Base-by-base conservation (phyloP, 305 asterid genomes). In the Salvia sclarea region DNA sequence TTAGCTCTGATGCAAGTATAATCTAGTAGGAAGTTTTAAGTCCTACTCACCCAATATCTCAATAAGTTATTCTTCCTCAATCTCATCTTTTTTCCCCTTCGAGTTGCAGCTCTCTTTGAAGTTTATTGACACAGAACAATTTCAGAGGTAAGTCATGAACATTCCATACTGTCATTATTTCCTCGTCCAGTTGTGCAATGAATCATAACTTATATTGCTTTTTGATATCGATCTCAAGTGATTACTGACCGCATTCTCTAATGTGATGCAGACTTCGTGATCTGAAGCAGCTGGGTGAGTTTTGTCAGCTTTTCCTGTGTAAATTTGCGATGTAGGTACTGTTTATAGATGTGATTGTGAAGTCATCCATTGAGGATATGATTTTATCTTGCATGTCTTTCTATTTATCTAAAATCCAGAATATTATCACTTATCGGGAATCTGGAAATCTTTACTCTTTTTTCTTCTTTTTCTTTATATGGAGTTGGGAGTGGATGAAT, bases 241-340 rank as follows among this genome's bases (percentile, higher is more conserved):
- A 40, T 54, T 52, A 13, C 63, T 48, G 43, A 33, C 58, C 25
- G 11, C 49, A 40, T 62, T 75, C 38, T 73, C 56, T 49, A 67
- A 38, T 59, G 48, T 74, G 45, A 69, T 84, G 84, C 89, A 91
- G 95, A 75, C 98, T 91, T 78, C 95, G 94, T 28, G 94, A 91
- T 73, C 66, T 91, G 86, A 91, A 91, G 94, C 98, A 89, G 79
- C 98, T 91, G 35, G 98, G 98, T 91, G 80, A 73, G 92, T 65
- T 55, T 78, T 62, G 56, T 56, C 20, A 60, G 14, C 43, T 41
- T 68, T 28, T 38, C 20, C 71, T 25, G 61, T 40, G 24, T 69
- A 58, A 33, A 57, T 66, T 47, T 55, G 64, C 38, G 4, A 41
- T 40, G 58, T 53, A 20, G 56, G 52, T 55, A 63, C 58, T 24